phyloP scores from a whole-genome alignment of 768 basidiomycete genomes.

The Lactarius sp. region DNA sequence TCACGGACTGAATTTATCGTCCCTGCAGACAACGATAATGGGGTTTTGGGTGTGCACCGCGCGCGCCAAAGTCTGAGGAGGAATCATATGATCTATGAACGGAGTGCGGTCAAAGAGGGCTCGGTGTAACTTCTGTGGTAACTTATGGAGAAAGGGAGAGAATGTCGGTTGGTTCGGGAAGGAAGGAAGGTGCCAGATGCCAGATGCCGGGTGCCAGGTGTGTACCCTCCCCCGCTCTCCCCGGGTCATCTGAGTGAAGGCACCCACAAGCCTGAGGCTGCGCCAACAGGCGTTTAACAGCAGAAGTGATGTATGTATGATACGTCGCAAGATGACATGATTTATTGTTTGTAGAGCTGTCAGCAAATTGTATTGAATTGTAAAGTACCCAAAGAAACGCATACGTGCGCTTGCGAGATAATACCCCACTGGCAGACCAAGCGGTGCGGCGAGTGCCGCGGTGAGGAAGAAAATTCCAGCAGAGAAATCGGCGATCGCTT shows the following conservation, averaged over 20 bases:
- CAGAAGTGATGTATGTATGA: background rate
- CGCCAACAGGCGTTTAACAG: background rate
- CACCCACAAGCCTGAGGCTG: background rate
- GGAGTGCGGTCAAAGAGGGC: background rate
- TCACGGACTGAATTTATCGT: too few relatives aligned
- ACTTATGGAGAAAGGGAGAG: conserved; percentile 4
- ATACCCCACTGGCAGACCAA: too few relatives aligned
- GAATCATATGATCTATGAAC: conserved; percentile 1
- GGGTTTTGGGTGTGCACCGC: background rate
- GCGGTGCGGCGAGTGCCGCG: background rate
- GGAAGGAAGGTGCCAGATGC: background rate
- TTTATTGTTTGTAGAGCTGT: background rate
- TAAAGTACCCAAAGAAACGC: background rate
- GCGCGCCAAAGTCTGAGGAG: background rate
- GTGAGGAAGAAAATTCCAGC: background rate
- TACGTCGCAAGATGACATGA: background rate
- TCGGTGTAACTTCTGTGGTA: background rate
- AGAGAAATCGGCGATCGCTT: conserved; percentile 6
- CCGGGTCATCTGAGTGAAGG: background rate
- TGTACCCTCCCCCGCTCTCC: background rate
- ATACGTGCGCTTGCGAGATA: too few relatives aligned
- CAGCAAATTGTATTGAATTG: background rate
- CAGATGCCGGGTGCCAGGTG: background rate
- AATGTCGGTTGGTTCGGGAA: background rate
- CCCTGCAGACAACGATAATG: background rate